phyloP scores from a whole-genome alignment of 306 rosid genomes.

The Acacia confusa region DNA sequence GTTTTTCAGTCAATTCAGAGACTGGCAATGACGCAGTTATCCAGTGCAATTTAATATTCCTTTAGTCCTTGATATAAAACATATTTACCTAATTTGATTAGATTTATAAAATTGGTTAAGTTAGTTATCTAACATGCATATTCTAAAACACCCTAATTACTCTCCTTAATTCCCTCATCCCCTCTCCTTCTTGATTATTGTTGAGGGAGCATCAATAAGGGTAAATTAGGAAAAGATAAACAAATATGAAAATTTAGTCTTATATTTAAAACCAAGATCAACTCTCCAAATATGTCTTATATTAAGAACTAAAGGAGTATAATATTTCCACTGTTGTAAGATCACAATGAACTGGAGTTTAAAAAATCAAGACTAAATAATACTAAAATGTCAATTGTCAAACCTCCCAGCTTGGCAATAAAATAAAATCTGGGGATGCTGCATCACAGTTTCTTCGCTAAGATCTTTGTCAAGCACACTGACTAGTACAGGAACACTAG shows the following conservation, averaged over 20 bases:
- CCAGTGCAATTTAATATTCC: conserved; percentile 7
- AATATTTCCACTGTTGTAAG: conserved; percentile 5
- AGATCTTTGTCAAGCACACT: conserved; percentile 99
- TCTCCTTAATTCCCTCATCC: too few species aligned
- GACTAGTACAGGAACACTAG: conserved; percentile 92
- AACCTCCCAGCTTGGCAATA: conserved; percentile 99
- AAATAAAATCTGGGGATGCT: conserved; percentile 98
- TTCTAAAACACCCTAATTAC: too few species aligned
- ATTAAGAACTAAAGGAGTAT: neutral
- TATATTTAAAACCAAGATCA: too few species aligned
- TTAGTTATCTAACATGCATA: too few species aligned
- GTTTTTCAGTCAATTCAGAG: conserved; percentile 26
- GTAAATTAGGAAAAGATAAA: too few species aligned
- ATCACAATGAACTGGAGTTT: conserved; percentile 4
- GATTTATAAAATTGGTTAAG: too few species aligned
- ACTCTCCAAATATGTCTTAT: too few species aligned
- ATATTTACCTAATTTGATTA: too few species aligned
- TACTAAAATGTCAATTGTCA: conserved; percentile 26
- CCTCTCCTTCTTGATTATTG: too few species aligned
- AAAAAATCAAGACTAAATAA: conserved; percentile 23
- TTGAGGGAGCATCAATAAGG: too few species aligned
- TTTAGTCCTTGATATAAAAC: too few species aligned
- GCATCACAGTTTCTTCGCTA: conserved; percentile 92
- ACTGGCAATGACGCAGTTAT: conserved; percentile 6
- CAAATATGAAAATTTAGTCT: too few species aligned